Percentiles rank a stretch among this genome's conserved stretches.
Conservation (phyloP, 495 filamentous ascomycete species). For the Neurospora africana region DNA sequence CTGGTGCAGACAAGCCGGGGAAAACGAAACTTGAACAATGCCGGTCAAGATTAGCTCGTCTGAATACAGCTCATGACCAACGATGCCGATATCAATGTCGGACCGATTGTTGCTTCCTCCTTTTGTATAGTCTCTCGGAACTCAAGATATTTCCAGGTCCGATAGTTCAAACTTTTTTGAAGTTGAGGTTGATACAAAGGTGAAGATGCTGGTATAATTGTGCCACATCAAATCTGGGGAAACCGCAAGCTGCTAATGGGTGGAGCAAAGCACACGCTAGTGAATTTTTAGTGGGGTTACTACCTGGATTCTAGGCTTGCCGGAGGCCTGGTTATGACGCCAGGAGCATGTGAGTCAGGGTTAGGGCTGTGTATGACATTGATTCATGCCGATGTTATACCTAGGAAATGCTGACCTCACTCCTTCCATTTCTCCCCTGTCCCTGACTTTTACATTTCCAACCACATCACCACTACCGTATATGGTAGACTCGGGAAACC, state of each 20-base stretch:
- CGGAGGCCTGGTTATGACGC: too few relatives aligned
- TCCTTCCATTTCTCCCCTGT: neutral
- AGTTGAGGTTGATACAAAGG: neutral
- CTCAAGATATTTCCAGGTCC: neutral
- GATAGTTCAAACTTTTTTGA: neutral
- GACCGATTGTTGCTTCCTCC: neutral
- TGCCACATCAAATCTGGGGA: neutral
- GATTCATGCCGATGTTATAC: neutral
- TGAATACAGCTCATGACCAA: neutral
- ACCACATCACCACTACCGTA: neutral
- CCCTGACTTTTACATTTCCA: neutral
- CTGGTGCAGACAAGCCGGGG: neutral
- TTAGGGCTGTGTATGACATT: neutral
- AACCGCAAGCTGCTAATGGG: neutral
- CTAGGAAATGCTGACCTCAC: neutral
- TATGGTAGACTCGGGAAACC: too few relatives aligned
- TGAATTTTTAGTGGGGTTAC: neutral
- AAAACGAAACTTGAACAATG: neutral
- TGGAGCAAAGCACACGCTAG: neutral
- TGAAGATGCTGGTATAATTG: neutral
- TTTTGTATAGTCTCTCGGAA: neutral
- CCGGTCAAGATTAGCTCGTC: neutral
- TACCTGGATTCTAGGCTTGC: too few relatives aligned
- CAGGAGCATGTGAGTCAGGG: neutral
- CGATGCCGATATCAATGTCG: neutral